Evolutionary conservation across 768 basidiomycete species (phyloP), one percentile per base, ranked within the genome.

Genomic region (Suillus americanus): DNA sequence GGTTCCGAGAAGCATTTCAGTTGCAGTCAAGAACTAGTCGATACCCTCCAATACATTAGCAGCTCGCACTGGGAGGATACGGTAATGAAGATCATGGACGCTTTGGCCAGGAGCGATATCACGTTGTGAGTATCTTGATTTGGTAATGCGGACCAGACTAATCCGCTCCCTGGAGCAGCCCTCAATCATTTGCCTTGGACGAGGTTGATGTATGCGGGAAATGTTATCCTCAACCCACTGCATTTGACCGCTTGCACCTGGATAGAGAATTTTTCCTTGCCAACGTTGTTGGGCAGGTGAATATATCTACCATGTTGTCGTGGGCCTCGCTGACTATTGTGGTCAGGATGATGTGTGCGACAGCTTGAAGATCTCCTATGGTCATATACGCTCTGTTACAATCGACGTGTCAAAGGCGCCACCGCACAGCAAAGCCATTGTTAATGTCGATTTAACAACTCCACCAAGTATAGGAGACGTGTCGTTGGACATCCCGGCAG

Each of bases 41-140:
- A 73, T 40, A 70, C 81, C 18, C 67, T 89, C 62, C 78, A 82
- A 62, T 72, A 77, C 18, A 77, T 82, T 7, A 73, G 79, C 5
- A 77, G 71, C 23, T 74, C 73, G 28, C 79, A 85, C 54, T 89
- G 89, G 89, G 84, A 85, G 62, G 71, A 77, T n/a, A 81, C 83
- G 5, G 77, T 82, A 8, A 67, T 75, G 20, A 79, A 79, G 66
- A 82, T 89, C 20, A 73, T 84, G 1, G 79, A 85, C 62, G 69
- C 74, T 20, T 74, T 90, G 12, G 83, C 86, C 14, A 71, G 67
- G 16, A 77, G 72, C 25, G 81, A 84, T 65, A 70, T 83, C 3
- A 72, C 77, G 18, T 88, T 79, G 87, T 89, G 62, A 65, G 86
- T 75, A 25, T 38, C 67, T 40, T 46, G 51, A 30, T 54, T n/a